Conservation (phyloP, 2,329 filamentous ascomycete genomes). For the Fusarium armeniacum region DNA sequence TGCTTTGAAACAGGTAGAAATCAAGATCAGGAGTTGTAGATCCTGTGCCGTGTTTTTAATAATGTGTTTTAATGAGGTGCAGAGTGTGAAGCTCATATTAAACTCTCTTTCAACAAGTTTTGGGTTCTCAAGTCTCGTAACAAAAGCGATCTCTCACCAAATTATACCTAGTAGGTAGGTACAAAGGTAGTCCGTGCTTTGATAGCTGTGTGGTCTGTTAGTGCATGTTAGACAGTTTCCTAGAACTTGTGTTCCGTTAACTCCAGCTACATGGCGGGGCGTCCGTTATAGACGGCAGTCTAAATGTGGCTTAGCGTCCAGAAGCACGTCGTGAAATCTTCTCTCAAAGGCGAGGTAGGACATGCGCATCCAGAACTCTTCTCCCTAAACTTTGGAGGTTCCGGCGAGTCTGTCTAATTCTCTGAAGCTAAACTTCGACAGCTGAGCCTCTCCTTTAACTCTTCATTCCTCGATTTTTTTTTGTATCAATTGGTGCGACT, state of each 20-base stretch:
- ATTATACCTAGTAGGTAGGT: too few species aligned
- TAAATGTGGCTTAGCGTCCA: constrained; percentile 23
- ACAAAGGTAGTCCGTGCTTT: neutral
- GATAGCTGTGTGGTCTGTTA: neutral
- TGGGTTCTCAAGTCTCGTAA: neutral
- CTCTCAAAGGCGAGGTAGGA: constrained; percentile 35
- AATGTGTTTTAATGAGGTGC: neutral
- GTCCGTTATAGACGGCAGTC: constrained; percentile 20
- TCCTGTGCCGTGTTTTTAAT: neutral
- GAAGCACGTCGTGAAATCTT: constrained; percentile 38
- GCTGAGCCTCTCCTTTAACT: neutral
- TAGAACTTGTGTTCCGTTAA: constrained; percentile 5
- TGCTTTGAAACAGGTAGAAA: neutral
- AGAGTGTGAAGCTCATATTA: neutral
- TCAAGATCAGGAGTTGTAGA: neutral
- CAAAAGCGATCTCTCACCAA: neutral
- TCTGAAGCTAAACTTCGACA: neutral
- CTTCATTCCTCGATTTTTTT: neutral
- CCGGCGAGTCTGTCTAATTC: neutral
- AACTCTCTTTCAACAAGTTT: neutral
- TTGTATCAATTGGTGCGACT: neutral
- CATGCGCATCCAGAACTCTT: constrained; percentile 26
- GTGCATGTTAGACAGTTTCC: neutral
- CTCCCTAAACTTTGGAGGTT: constrained; percentile 6
- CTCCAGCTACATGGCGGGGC: neutral